Percentiles rank a stretch among this genome's conserved stretches.
phyloP scores from a whole-genome alignment of 2,329 filamentous ascomycete genomes.

The Fusarium veterinarium region DNA sequence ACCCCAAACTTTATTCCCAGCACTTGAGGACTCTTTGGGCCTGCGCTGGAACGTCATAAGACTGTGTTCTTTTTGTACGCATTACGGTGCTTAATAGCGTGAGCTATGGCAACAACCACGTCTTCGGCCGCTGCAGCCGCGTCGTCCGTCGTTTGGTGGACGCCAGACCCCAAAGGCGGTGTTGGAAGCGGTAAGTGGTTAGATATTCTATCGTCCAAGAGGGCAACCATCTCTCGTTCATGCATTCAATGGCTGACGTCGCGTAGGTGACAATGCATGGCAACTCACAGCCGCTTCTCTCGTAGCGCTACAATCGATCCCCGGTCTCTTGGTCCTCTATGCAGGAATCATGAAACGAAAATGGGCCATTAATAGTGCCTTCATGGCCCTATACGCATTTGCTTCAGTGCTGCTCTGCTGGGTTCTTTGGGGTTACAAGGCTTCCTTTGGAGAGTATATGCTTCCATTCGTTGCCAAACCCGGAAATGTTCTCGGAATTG shows the following conservation, averaged over 20 bases:
- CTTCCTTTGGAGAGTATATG: background rate
- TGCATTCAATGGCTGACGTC: background rate
- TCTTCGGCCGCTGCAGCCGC: background rate
- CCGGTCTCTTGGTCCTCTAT: background rate
- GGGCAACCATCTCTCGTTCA: rapidly evolving
- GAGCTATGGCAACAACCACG: background rate
- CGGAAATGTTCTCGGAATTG: background rate
- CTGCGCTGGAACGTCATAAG: background rate
- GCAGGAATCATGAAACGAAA: background rate
- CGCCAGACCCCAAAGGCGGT: background rate
- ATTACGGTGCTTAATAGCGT: too few relatives aligned
- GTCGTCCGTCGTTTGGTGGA: background rate
- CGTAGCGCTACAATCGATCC: background rate
- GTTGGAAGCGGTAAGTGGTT: background rate
- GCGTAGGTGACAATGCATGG: background rate
- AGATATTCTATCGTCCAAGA: rapidly evolving
- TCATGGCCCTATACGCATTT: background rate
- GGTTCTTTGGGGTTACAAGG: conserved; percentile 1
- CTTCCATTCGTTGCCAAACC: background rate
- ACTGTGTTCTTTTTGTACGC: background rate
- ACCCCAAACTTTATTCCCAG: background rate
- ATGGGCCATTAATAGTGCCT: background rate
- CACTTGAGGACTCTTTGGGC: background rate
- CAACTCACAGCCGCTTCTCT: background rate
- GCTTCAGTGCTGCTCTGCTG: background rate